These are phyloP conservation scores for Sporothrix humicola DNA, from an alignment of 2,329 filamentous ascomycete species.

Conservation along the genomic window DNA sequence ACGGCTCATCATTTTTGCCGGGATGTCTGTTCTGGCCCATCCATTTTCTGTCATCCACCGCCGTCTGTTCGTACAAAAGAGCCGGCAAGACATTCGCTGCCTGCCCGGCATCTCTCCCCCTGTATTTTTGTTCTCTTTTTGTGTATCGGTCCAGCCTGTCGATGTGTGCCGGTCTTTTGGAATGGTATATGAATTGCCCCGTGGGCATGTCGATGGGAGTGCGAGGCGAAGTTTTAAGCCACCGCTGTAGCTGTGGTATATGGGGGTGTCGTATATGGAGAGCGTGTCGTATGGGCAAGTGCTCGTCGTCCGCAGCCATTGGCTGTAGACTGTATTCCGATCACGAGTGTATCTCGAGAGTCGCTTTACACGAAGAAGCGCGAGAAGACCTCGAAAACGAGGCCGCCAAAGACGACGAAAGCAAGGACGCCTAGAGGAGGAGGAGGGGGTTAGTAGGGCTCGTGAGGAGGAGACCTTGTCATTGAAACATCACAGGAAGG, in stretches of 20 bases:
- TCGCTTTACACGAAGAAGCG: slow-evolving; percentile 50
- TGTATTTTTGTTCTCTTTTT: not conserved
- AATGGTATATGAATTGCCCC: not conserved
- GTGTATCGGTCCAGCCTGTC: not conserved
- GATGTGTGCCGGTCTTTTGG: not conserved
- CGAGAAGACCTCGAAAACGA: slow-evolving; percentile 63
- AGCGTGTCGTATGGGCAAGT: not conserved
- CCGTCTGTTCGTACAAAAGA: slow-evolving; percentile 21
- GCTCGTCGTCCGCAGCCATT: not conserved
- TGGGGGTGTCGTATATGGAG: not conserved
- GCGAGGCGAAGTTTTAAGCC: not conserved
- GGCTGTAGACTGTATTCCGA: not conserved
- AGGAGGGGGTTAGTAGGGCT: slow-evolving; percentile 1
- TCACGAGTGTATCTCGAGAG: not conserved
- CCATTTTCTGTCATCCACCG: not conserved
- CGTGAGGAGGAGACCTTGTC: not conserved
- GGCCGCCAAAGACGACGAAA: slow-evolving; percentile 66
- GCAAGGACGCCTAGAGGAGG: slow-evolving; percentile 57
- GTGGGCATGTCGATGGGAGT: not conserved
- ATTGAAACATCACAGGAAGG: slow-evolving; percentile 32
- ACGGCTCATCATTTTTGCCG: not conserved
- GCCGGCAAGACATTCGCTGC: not conserved
- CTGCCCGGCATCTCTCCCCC: not conserved
- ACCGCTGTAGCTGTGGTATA: not conserved
- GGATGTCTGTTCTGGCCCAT: not conserved